Evolutionary conservation across 202 grass and related monocot species (phyloP).

Genomic region (Bolboschoenoplectus hybrid): DNA sequence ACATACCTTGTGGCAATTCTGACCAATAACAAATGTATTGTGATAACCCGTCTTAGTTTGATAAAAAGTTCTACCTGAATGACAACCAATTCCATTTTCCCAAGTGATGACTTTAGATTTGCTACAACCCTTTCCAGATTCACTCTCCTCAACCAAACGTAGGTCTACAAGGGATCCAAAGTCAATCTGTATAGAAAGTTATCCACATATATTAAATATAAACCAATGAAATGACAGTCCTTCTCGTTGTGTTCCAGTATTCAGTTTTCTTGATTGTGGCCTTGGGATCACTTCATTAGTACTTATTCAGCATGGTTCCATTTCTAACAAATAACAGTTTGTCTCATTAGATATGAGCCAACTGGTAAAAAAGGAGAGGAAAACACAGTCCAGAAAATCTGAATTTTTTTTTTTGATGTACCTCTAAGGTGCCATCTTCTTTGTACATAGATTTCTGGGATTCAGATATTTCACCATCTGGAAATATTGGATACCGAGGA

Average conservation of each 20-base stretch:
- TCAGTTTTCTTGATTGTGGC: not conserved
- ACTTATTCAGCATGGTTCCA: not conserved
- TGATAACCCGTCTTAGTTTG: not conserved
- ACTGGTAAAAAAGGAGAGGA: not conserved
- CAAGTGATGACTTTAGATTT: conserved; percentile 12
- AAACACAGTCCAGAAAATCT: not conserved
- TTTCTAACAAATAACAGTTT: conserved; percentile 11
- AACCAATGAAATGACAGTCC: not conserved
- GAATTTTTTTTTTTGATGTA: conserved; percentile 16
- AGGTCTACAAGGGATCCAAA: conserved; percentile 38
- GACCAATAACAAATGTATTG: not conserved
- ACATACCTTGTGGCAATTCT: not conserved
- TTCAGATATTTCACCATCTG: conserved; percentile 33
- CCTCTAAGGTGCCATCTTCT: conserved; percentile 40
- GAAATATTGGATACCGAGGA: conserved; percentile 33
- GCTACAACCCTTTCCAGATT: conserved; percentile 14
- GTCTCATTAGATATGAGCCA: not conserved
- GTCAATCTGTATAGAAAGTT: conserved; percentile 33
- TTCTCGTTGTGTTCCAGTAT: not conserved
- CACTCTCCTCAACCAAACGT: conserved; percentile 29
- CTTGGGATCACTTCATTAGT: not conserved
- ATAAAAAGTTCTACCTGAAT: not conserved
- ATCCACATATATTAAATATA: not conserved
- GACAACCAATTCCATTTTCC: conserved; percentile 13
- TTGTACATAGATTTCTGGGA: conserved; percentile 31